Percentiles rank a stretch among this genome's conserved stretches.
phyloP scores from a whole-genome alignment of 2,329 filamentous ascomycete genomes.

The Cladorrhinum sp. region DNA sequence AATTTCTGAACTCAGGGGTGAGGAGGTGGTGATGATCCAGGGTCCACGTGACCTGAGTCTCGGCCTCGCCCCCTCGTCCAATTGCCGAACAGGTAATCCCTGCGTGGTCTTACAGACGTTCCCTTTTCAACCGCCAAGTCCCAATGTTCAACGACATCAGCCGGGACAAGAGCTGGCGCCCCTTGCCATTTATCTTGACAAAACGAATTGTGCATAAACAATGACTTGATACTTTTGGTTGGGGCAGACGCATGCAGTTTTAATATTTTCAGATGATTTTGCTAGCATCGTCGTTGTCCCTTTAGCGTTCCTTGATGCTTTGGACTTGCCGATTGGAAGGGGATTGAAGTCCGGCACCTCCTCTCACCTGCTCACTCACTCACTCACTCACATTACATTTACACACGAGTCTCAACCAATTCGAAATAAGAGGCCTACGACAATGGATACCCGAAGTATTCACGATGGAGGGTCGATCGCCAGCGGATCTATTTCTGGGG shows the following conservation, averaged over 20 bases:
- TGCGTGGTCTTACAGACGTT: neutral
- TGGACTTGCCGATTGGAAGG: neutral
- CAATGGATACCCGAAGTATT: constrained; percentile 29
- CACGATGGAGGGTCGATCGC: constrained; percentile 24
- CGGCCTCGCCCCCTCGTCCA: neutral
- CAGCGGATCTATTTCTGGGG: neutral
- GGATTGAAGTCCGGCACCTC: neutral
- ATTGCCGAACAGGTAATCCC: neutral
- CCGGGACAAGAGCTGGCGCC: neutral
- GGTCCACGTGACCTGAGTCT: neutral
- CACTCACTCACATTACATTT: too few relatives aligned
- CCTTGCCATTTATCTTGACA: neutral
- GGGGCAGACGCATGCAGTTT: neutral
- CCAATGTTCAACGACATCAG: neutral
- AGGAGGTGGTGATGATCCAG: neutral
- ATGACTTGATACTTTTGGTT: neutral
- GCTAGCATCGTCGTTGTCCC: neutral
- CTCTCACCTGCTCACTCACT: neutral
- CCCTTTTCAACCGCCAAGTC: neutral
- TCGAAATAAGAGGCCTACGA: too few relatives aligned
- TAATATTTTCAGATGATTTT: neutral
- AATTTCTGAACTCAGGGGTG: neutral
- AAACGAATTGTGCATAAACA: neutral
- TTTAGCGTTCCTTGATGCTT: neutral
- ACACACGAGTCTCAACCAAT: too few relatives aligned